Percentiles rank a stretch among this genome's conserved stretches.
Conservation (phyloP, 352 stramenopile species). For the Pythium phragmiticola region DNA sequence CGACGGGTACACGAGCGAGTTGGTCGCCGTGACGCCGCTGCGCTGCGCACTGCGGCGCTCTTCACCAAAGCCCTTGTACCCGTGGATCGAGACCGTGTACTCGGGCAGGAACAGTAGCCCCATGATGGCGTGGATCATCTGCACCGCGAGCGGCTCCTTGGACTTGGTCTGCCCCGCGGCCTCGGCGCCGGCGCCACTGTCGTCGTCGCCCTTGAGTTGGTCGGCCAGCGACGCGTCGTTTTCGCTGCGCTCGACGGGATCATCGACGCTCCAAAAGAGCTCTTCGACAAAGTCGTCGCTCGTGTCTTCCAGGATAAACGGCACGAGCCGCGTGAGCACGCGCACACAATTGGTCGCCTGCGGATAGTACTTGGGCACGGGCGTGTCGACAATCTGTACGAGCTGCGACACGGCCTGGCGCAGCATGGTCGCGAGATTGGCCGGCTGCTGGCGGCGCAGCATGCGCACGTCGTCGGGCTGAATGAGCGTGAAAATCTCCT, state of each 20-base stretch:
- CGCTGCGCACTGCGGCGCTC: conserved; percentile 66
- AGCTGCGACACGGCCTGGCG: conserved; percentile 77
- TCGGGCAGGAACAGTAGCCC: conserved; percentile 83
- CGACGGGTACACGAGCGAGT: conserved; percentile 63
- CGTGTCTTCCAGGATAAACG: conserved; percentile 82
- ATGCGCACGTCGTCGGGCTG: conserved; percentile 88
- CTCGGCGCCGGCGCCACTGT: not conserved
- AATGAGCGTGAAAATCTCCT: conserved; percentile 90
- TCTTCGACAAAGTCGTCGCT: conserved; percentile 83
- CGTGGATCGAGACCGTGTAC: conserved; percentile 84
- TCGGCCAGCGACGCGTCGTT: conserved; percentile 36
- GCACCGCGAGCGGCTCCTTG: conserved; percentile 53
- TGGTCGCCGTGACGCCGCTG: conserved; percentile 35
- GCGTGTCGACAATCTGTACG: conserved; percentile 85
- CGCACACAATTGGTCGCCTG: conserved; percentile 85
- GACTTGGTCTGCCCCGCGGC: not conserved
- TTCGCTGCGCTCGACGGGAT: conserved; percentile 17
- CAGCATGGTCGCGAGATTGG: conserved; percentile 84
- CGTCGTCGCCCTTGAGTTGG: conserved; percentile 38
- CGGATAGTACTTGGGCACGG: conserved; percentile 87
- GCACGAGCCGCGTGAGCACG: conserved; percentile 78
- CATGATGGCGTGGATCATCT: conserved; percentile 87
- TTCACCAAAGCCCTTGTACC: conserved; percentile 79
- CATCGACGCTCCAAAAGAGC: conserved; percentile 72
- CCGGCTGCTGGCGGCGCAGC: conserved; percentile 78